phyloP scores from a whole-genome alignment of 1,139 yeast species.

The Lodderomyces beijingensis region DNA sequence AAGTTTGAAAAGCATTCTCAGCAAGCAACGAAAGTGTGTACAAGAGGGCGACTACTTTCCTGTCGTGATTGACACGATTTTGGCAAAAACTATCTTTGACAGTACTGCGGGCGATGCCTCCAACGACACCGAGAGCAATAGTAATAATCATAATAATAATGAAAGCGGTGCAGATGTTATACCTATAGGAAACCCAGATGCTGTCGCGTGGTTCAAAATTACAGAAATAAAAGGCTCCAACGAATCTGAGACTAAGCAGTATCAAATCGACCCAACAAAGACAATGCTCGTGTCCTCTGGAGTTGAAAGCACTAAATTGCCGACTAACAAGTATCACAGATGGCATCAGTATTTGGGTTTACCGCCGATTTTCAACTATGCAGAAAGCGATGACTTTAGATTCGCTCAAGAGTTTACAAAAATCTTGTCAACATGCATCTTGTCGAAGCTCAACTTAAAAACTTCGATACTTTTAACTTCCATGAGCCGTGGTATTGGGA shows the following conservation, averaged over 20 bases:
- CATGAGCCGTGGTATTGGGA: constrained; percentile 75
- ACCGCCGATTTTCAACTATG: constrained; percentile 37
- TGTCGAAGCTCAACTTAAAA: constrained; percentile 37
- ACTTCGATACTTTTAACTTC: constrained; percentile 70
- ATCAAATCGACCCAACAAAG: constrained; percentile 55
- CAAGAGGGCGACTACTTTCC: constrained; percentile 66
- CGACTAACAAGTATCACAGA: constrained; percentile 28
- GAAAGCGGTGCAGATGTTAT: constrained; percentile 31
- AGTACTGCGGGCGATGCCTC: constrained; percentile 12
- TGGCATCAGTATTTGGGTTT: constrained; percentile 50
- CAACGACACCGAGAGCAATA: constrained; percentile 10
- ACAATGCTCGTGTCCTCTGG: constrained; percentile 73
- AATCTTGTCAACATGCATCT: constrained; percentile 43
- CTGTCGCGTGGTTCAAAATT: constrained; percentile 81
- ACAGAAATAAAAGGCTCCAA: constrained; percentile 35
- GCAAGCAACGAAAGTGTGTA: constrained; percentile 54
- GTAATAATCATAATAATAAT: constrained; percentile 14
- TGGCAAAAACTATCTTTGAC: constrained; percentile 58
- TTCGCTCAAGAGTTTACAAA: constrained; percentile 52
- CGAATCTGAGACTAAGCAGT: constrained; percentile 39
- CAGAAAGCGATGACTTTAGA: constrained; percentile 28
- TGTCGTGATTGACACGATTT: constrained; percentile 66
- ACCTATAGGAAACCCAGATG: constrained; percentile 65
- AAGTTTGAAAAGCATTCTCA: constrained; percentile 61
- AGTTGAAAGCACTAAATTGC: constrained; percentile 36